These are phyloP conservation scores for Aspergillus incahuasiensis DNA, from an alignment of 495 filamentous ascomycete genomes.

Conservation along the genomic window DNA sequence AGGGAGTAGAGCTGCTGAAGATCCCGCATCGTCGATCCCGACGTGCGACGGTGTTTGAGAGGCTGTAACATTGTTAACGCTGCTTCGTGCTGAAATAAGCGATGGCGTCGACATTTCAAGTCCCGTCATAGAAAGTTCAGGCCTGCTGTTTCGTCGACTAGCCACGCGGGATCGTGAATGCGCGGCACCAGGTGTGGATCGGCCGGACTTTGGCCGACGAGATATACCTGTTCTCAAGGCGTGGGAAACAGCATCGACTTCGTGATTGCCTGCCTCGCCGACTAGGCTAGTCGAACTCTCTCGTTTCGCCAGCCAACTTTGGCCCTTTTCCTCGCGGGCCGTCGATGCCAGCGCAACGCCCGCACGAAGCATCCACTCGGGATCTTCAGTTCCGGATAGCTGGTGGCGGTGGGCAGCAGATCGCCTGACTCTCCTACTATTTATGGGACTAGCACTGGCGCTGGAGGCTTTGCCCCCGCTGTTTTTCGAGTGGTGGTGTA, in stretches of 20 bases:
- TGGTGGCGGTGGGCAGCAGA: not conserved
- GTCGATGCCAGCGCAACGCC: conserved; percentile 67
- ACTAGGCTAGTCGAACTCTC: conserved; percentile 66
- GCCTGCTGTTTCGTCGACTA: conserved; percentile 33
- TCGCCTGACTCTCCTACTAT: conserved; percentile 14
- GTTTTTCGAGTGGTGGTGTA: conserved; percentile 19
- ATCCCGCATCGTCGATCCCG: conserved; percentile 12
- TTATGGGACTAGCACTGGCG: not conserved
- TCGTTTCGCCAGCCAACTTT: conserved; percentile 70
- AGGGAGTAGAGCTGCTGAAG: conserved; percentile 20
- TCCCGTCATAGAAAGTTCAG: conserved; percentile 36
- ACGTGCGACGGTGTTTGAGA: not conserved
- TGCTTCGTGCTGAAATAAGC: not conserved
- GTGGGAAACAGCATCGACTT: conserved; percentile 5
- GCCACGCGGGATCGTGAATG: conserved; percentile 31
- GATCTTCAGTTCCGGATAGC: conserved; percentile 29
- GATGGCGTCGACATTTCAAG: conserved; percentile 11
- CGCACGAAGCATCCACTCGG: conserved; percentile 71
- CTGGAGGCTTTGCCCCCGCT: not conserved
- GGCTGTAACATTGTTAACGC: not conserved
- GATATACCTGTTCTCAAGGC: not conserved
- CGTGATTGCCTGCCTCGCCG: conserved; percentile 43
- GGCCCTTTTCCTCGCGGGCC: conserved; percentile 71
- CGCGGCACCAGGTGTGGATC: conserved; percentile 33
- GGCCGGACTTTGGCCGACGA: conserved; percentile 32